These are phyloP conservation scores for Cytospora piceae DNA, from an alignment of 2,329 filamentous ascomycete species.

Conservation along the genomic window DNA sequence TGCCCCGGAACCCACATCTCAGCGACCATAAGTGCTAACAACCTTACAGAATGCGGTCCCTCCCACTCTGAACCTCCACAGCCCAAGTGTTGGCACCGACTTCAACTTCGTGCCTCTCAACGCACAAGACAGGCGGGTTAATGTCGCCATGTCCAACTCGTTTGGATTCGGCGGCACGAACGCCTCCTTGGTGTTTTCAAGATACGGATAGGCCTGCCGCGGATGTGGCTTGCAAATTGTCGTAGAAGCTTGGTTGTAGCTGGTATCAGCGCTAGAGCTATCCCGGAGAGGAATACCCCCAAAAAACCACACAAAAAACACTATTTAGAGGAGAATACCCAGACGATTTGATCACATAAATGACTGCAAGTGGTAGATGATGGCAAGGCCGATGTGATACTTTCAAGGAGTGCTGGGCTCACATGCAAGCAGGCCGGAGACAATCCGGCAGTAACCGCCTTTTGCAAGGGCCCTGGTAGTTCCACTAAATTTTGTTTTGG, in stretches of 20 bases:
- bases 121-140: slow-evolving; percentile 71
- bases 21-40: slow-evolving; percentile 1
- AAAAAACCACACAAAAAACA: background rate
- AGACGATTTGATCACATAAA: background rate
- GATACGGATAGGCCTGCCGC: slow-evolving; percentile 16
- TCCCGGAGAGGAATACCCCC: background rate
- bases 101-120: slow-evolving; percentile 84
- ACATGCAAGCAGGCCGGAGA: background rate
- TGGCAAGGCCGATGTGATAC: background rate
- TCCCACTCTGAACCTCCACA: slow-evolving; percentile 81
- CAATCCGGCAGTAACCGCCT: background rate
- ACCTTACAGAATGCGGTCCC: slow-evolving; percentile 70
- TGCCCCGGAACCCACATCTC: background rate
- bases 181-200: slow-evolving; percentile 77
- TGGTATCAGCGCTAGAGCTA: background rate
- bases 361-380: background rate
- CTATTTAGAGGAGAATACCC: background rate
- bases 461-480: slow-evolving; percentile 11
- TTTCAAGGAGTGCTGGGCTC: background rate
- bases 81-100: slow-evolving; percentile 66
- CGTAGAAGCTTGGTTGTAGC: background rate
- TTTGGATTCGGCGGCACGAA: slow-evolving; percentile 99
- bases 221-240: background rate
- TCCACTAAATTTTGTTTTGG: slow-evolving; percentile 22
- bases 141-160: slow-evolving; percentile 86